Conservation (phyloP, 257 asterid genomes). For the Fraxinus pennsylvanica region DNA sequence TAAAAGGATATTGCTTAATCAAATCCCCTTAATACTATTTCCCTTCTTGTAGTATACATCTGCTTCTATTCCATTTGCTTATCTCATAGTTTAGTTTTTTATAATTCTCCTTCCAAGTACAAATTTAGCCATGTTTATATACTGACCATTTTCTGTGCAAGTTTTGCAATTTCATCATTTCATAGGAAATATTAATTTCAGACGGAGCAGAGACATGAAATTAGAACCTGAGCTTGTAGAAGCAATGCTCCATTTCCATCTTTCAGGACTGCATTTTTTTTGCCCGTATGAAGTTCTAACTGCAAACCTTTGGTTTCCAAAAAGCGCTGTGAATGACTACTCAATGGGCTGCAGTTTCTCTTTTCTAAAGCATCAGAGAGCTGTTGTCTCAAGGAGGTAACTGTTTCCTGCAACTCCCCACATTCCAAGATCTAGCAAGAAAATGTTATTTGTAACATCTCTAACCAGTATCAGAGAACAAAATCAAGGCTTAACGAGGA, state of each 20-base stretch:
- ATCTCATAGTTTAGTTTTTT: background rate
- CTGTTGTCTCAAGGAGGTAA: constrained; percentile 65
- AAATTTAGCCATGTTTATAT: constrained; percentile 4
- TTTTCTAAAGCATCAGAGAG: constrained; percentile 54
- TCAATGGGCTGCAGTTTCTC: constrained; percentile 40
- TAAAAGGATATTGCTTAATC: background rate
- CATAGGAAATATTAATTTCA: constrained; percentile 13
- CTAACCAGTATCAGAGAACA: constrained; percentile 18
- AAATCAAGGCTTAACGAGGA: constrained; percentile 14
- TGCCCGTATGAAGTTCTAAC: constrained; percentile 39
- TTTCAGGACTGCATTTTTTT: constrained; percentile 39
- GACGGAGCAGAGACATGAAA: constrained; percentile 21
- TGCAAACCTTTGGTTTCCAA: constrained; percentile 42
- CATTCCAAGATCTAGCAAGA: constrained; percentile 69
- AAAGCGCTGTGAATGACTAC: constrained; percentile 43
- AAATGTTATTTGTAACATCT: constrained; percentile 12
- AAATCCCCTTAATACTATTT: background rate
- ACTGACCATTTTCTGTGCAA: background rate
- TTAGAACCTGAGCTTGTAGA: constrained; percentile 65
- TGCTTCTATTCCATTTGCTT: background rate
- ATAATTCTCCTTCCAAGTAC: constrained; percentile 7
- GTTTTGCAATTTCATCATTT: constrained; percentile 15
- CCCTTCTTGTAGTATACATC: background rate
- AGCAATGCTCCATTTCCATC: constrained; percentile 51
- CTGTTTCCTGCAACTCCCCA: constrained; percentile 66